Percentiles rank a stretch among this genome's conserved stretches.
Conservation (phyloP, 2,329 filamentous ascomycete genomes). For the Apiospora pterosperma region DNA sequence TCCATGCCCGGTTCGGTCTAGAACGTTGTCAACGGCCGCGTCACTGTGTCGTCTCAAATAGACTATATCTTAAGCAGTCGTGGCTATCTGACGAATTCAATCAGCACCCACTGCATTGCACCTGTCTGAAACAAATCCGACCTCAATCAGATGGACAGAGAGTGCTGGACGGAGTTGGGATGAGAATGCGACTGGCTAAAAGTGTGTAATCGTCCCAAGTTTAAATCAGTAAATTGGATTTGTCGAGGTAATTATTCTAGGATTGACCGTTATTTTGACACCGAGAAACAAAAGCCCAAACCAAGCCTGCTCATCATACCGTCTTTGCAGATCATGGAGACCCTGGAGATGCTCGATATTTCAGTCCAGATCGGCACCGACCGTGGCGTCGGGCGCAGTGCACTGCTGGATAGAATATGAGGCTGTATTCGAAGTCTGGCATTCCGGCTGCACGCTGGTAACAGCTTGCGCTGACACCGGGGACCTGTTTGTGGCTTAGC, state of each 20-base stretch:
- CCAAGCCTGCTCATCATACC: no score
- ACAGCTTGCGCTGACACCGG: not conserved
- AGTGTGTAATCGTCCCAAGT: not conserved
- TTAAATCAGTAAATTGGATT: not conserved
- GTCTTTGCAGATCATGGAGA: no score
- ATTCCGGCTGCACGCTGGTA: not conserved
- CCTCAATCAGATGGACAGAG: not conserved
- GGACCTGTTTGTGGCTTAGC: not conserved
- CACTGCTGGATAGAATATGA: not conserved
- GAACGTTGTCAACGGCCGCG: not conserved
- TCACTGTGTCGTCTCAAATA: not conserved
- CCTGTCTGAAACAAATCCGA: not conserved
- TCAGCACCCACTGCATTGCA: no score
- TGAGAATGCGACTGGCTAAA: not conserved
- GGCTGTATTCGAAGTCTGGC: not conserved
- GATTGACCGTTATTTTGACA: no score
- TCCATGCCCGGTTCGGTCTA: not conserved
- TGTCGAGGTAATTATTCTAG: not conserved
- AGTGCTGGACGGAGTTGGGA: not conserved
- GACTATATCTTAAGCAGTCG: no score
- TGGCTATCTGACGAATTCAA: no score
- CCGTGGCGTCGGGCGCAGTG: not conserved
- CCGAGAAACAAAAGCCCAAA: not conserved
- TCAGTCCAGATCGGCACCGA: not conserved
- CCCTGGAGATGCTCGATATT: rapidly evolving